Conservation (phyloP, 768 basidiomycete species). For the Kwoniella europaea region DNA sequence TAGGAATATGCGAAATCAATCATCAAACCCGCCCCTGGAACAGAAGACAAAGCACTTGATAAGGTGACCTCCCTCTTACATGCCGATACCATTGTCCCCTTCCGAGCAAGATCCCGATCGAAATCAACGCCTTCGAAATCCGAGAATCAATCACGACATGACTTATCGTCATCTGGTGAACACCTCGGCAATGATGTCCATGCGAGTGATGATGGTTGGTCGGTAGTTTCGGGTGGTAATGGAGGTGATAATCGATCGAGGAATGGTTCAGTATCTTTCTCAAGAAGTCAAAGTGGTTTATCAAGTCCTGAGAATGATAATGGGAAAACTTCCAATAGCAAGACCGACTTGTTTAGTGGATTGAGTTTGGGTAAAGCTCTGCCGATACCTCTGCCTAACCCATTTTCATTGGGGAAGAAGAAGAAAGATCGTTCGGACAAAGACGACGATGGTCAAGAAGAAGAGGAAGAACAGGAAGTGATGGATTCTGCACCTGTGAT, state of each 20-base stretch:
- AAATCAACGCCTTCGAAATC: slow-evolving; percentile 15
- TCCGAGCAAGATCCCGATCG: slow-evolving; percentile 18
- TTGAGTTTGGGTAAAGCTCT: slow-evolving; percentile 16
- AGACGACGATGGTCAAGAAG: background rate
- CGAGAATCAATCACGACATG: background rate
- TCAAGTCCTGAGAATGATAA: slow-evolving; percentile 7
- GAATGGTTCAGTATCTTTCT: slow-evolving; percentile 5
- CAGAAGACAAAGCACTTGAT: slow-evolving; percentile 24
- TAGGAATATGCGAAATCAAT: slow-evolving; percentile 85
- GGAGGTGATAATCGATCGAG: slow-evolving; percentile 7
- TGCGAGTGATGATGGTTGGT: slow-evolving; percentile 25
- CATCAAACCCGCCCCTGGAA: slow-evolving; percentile 65
- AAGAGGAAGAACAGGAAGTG: background rate
- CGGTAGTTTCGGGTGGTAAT: slow-evolving; percentile 19
- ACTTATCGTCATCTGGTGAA: slow-evolving; percentile 7
- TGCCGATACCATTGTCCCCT: slow-evolving; percentile 1
- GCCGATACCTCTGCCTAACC: slow-evolving; percentile 13
- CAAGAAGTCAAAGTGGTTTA: background rate
- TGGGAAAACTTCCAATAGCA: background rate
- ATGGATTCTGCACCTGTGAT: background rate
- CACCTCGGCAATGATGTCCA: background rate
- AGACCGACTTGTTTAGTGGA: slow-evolving; percentile 11
- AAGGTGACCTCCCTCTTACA: slow-evolving; percentile 32
- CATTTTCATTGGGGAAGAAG: slow-evolving; percentile 17
- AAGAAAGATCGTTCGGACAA: slow-evolving; percentile 8